Percentiles rank a stretch among this genome's conserved stretches.
Conservation (phyloP, 2,329 filamentous ascomycete genomes). For the Colletotrichum sp. region DNA sequence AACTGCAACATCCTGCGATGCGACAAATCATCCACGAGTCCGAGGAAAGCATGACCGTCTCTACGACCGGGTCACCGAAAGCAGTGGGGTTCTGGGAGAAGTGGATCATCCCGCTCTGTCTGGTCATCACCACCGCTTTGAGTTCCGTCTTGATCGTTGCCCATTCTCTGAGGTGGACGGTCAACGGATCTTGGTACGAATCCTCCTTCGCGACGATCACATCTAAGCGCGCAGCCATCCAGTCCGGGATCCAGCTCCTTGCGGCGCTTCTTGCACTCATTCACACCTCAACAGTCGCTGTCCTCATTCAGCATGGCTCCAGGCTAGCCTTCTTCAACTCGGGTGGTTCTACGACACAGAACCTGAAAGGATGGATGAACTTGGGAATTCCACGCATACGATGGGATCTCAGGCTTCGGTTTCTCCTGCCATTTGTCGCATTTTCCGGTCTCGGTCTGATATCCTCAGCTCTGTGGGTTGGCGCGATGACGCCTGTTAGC, state of each 20-base stretch:
- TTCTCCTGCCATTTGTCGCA: background rate
- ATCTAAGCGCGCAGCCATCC: background rate
- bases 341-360: background rate
- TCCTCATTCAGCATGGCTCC: slow-evolving; percentile 3
- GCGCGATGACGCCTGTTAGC: slow-evolving; percentile 26
- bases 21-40: background rate
- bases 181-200: slow-evolving; percentile 4
- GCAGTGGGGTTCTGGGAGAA: background rate
- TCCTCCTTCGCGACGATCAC: background rate
- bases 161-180: background rate
- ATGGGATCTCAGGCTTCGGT: background rate
- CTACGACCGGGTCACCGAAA: background rate
- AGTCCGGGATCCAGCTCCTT: background rate
- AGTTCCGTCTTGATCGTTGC: slow-evolving; percentile 6
- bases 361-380: background rate
- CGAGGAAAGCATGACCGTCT: background rate
- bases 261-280: background rate
- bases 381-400: background rate
- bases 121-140: background rate
- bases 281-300: background rate
- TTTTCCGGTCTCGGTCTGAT: background rate
- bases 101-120: background rate
- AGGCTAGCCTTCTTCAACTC: background rate
- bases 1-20: background rate
- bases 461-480: slow-evolving; percentile 22